These are phyloP conservation scores for Mortierella sp. DNA, from an alignment of 371 early-diverging fungal genomes.

Conservation along the genomic window DNA sequence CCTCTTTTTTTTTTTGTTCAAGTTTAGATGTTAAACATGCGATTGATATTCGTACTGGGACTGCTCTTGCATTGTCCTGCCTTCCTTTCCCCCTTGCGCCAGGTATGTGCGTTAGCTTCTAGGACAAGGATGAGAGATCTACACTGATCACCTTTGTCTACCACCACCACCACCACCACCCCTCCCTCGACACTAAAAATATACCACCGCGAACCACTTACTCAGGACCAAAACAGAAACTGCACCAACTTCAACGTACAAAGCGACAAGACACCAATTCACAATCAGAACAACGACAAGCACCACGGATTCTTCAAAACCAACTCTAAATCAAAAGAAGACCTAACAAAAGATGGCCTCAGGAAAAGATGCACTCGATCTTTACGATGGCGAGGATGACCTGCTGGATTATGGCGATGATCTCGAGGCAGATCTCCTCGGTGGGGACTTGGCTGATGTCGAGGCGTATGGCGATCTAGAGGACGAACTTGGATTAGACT, in stretches of 20 bases:
- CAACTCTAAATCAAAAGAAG: slow-evolving; percentile 5
- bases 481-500: slow-evolving; percentile 29
- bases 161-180: too few species aligned
- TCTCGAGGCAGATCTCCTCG: slow-evolving; percentile 38
- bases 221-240: too few species aligned
- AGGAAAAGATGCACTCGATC: slow-evolving; percentile 26
- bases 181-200: too few species aligned
- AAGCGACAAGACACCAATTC: too few species aligned
- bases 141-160: background rate
- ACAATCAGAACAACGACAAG: too few species aligned
- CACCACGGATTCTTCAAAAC: background rate
- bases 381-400: slow-evolving; percentile 36
- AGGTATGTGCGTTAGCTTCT: background rate
- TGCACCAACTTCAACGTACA: too few species aligned
- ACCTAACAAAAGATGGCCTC: slow-evolving; percentile 23
- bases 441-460: slow-evolving; percentile 19
- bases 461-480: slow-evolving; percentile 40
- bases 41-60: background rate
- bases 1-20: too few species aligned
- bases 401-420: slow-evolving; percentile 51
- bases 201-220: too few species aligned
- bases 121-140: background rate
- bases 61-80: background rate
- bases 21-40: background rate
- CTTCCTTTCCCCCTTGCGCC: background rate